Base-by-base conservation (phyloP, 1,139 yeast genomes). In the Hansenula sp. region DNA sequence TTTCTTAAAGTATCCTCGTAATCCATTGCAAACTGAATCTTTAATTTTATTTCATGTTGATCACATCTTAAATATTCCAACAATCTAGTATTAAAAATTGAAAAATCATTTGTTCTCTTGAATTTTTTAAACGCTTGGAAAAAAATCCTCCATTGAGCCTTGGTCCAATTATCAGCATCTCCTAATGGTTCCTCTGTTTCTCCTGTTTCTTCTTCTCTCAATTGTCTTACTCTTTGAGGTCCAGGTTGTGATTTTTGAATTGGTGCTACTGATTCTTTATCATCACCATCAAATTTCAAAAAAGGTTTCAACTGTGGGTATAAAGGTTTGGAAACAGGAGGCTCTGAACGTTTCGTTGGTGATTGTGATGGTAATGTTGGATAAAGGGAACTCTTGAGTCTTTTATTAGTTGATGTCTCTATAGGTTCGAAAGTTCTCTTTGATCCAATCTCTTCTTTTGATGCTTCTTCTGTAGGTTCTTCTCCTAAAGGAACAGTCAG, bases 101-200 rank as follows among this genome's bases (percentile, higher is more conserved):
- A 12, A n/a, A 45, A 42, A 25, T 53, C 42, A 10, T 43, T 30
- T 1, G 32, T 26, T 2, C 14, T 12, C 16, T 40, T 40, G 28
- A 41, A 51, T 20, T 28, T 26, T 6, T 41, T 39, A 30, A 32
- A 48, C 2, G 28, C 22, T 9, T 37, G 38, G 22, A 48, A 39
- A 28, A 53, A 53, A 11, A 28, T 29, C n/a, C 20, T 31, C 57
- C 57, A 53, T 38, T 53, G 57, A 2, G 29, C 4, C 19, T 27
- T 37, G 2, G 38, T 44, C 57, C 57, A 53, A 20, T 50, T 24
- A 2, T 49, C 47, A 1, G 53, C 14, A 27, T 48, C 51, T 2
- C 47, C 46, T 13, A 25, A 24, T 24, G 8, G 13, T 8, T 21
- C 26, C 9, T 22, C 20, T 18, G 22, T 22, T 6, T 17, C 19